Evolutionary conservation across 169 alveolate species (phyloP).

Genomic region (Prorocentrum cordatum): DNA sequence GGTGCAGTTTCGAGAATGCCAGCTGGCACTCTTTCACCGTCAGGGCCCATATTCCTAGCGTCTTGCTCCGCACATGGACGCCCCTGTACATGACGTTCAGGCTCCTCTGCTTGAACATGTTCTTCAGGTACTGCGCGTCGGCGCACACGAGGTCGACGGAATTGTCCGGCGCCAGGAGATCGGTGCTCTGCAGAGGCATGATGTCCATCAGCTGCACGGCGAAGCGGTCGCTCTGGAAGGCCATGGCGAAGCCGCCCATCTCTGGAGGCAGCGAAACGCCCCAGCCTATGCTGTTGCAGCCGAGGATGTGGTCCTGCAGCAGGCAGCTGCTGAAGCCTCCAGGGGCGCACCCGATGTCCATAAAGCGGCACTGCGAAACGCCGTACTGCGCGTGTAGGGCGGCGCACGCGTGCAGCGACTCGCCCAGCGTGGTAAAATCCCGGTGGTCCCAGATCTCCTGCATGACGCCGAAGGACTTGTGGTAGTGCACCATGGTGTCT

Average conservation of each 20-base stretch:
- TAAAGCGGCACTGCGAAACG: neutral
- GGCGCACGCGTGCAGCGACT: neutral
- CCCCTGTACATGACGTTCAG: conserved; percentile 9
- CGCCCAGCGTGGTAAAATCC: conserved; percentile 3
- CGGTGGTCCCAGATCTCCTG: conserved; percentile 46
- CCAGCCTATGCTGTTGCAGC: neutral
- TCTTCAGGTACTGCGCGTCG: conserved; percentile 42
- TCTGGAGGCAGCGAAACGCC: conserved; percentile 60
- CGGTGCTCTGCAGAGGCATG: conserved; percentile 8
- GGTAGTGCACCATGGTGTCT: conserved; percentile 25
- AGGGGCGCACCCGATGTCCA: conserved; percentile 58
- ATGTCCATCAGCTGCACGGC: conserved; percentile 29
- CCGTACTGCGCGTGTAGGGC: neutral
- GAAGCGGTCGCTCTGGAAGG: conserved; percentile 9
- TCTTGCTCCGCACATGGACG: conserved; percentile 6
- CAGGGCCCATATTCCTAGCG: conserved; percentile 60
- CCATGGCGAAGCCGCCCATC: conserved; percentile 61
- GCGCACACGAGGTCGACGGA: conserved; percentile 46
- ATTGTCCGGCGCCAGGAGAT: conserved; percentile 6
- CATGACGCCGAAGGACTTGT: conserved; percentile 17
- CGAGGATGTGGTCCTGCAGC: neutral
- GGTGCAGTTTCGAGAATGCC: conserved; percentile 28
- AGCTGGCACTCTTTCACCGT: conserved; percentile 32
- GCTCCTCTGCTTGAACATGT: conserved; percentile 41
- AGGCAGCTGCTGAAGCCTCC: conserved; percentile 37